Conservation (phyloP, 2,329 filamentous ascomycete genomes). For the Bisporella sp. region DNA sequence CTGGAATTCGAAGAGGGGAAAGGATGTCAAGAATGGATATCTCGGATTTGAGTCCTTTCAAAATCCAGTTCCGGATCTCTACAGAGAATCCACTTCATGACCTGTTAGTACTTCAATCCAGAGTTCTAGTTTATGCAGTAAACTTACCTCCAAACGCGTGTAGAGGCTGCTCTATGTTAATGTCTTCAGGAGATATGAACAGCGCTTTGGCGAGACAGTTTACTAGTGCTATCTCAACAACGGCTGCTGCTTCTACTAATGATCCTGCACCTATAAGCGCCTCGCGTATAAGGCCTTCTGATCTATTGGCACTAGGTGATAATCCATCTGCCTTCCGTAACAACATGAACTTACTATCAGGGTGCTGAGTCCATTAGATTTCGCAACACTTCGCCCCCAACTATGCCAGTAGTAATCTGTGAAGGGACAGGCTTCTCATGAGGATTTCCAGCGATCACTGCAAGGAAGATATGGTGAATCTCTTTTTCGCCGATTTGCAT, state of each 20-base stretch:
- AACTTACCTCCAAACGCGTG: conserved; percentile 33
- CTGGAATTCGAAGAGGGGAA: background rate
- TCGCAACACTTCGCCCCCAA: background rate
- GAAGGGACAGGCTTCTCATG: background rate
- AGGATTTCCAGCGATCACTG: conserved; percentile 33
- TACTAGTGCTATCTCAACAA: background rate
- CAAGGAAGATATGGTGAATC: conserved; percentile 7
- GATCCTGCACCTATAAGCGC: background rate
- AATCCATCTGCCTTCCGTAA: background rate
- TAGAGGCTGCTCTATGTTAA: conserved; percentile 18
- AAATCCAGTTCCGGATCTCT: conserved; percentile 41
- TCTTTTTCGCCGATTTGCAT: background rate
- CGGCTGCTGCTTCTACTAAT: background rate
- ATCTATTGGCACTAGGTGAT: background rate
- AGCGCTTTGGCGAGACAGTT: conserved; percentile 19
- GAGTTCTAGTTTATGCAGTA: background rate
- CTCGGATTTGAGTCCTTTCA: conserved; percentile 33
- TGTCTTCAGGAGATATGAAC: conserved; percentile 17
- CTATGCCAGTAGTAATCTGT: conserved; percentile 1
- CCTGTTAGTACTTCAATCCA: background rate
- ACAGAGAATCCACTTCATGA: conserved; percentile 38
- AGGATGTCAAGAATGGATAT: conserved; percentile 1
- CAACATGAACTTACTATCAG: conserved; percentile 1
- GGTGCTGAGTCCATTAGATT: background rate
- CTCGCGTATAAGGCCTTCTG: background rate